Conservation (phyloP, 805 yeast genomes). For the Priceomyces melissophilus region DNA sequence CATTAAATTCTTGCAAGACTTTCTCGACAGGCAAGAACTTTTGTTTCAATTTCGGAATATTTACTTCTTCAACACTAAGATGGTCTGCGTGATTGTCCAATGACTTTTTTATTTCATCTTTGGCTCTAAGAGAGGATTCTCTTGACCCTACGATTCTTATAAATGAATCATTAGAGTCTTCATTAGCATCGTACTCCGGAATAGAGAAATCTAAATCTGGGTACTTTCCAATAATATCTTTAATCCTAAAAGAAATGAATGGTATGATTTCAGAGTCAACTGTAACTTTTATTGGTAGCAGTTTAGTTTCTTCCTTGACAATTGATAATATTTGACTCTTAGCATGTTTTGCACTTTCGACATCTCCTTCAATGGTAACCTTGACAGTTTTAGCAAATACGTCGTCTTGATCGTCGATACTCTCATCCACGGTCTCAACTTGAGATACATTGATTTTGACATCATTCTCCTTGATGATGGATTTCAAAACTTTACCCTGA, state of each 20-base stretch:
- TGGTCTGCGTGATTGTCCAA: slow-evolving; percentile 43
- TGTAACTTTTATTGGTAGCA: slow-evolving; percentile 47
- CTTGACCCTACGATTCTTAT: slow-evolving; percentile 69
- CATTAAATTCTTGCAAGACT: slow-evolving; percentile 52
- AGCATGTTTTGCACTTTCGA: slow-evolving; percentile 77
- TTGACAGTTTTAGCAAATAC: slow-evolving; percentile 56
- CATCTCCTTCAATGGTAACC: slow-evolving; percentile 76
- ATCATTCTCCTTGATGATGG: slow-evolving; percentile 65
- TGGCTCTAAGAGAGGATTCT: slow-evolving; percentile 56
- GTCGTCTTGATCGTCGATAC: slow-evolving; percentile 51
- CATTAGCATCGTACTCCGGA: slow-evolving; percentile 37
- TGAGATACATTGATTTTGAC: slow-evolving; percentile 68
- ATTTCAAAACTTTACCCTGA: slow-evolving; percentile 77
- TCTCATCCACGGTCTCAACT: slow-evolving; percentile 20
- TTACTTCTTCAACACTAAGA: slow-evolving; percentile 51
- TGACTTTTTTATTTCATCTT: slow-evolving; percentile 44
- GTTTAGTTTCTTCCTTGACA: slow-evolving; percentile 71
- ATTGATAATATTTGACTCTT: slow-evolving; percentile 64
- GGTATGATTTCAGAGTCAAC: slow-evolving; percentile 43
- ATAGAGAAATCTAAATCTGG: slow-evolving; percentile 28
- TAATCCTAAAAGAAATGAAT: slow-evolving; percentile 37
- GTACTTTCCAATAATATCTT: slow-evolving; percentile 19
- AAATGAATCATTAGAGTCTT: slow-evolving; percentile 26
- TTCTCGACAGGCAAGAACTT: slow-evolving; percentile 59
- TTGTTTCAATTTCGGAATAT: slow-evolving; percentile 67